These are phyloP conservation scores for Knoxdaviesia capensis DNA, from an alignment of 2,329 filamentous ascomycete genomes.

Conservation along the genomic window DNA sequence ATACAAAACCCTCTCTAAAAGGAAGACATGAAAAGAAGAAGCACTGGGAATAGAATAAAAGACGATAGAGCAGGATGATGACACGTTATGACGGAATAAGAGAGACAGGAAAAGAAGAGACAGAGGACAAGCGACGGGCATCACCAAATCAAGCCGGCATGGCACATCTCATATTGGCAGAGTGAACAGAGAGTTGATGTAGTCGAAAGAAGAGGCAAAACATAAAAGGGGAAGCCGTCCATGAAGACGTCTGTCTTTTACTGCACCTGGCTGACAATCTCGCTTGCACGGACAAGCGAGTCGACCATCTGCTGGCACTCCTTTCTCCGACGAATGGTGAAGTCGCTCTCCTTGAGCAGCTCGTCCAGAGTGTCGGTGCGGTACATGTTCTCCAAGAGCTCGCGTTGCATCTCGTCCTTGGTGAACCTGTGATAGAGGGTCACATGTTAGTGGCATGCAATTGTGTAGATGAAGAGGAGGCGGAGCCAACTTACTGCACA, in stretches of 20 bases:
- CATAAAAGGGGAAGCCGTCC: neutral
- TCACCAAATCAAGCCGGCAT: slow-evolving; percentile 9
- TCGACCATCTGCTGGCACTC: slow-evolving; percentile 99
- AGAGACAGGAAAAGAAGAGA: neutral
- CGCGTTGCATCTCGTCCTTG: slow-evolving; percentile 96
- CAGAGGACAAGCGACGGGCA: neutral
- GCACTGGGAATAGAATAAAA: too few species aligned
- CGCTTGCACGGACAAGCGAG: slow-evolving; percentile 68
- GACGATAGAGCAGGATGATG: too few species aligned
- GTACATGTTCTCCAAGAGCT: slow-evolving; percentile 96
- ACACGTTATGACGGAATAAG: neutral
- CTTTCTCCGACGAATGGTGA: slow-evolving; percentile 84
- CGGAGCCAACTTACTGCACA: slow-evolving; percentile 53
- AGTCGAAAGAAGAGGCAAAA: neutral
- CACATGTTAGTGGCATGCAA: neutral
- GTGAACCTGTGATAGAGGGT: slow-evolving; percentile 42
- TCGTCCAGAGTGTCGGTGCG: slow-evolving; percentile 77
- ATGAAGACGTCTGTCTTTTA: slow-evolving; percentile 13
- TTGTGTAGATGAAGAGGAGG: neutral
- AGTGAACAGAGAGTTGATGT: neutral
- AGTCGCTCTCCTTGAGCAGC: slow-evolving; percentile 92
- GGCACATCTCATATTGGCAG: slow-evolving; percentile 11
- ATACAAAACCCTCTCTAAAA: too few species aligned
- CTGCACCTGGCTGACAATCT: slow-evolving; percentile 78
- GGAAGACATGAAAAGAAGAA: too few species aligned